Evolutionary conservation across 345 rosid genomes (phyloP).

Genomic region (Pugionium dolabratum): DNA sequence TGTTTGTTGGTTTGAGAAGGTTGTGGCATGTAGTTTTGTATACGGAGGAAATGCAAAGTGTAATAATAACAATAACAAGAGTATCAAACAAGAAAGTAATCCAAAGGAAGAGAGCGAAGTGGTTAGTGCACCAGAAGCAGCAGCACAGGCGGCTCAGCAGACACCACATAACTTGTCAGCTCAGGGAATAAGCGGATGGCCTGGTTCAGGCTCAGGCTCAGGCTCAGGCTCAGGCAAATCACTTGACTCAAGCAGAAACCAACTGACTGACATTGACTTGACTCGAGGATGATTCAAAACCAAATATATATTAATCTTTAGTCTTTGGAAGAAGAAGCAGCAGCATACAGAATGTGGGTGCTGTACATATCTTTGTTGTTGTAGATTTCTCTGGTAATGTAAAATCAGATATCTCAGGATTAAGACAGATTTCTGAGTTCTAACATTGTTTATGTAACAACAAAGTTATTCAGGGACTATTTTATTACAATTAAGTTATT

Average conservation of each 20-base stretch:
- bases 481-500: not conserved
- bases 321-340: constrained; percentile 44
- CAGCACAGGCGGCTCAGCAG: constrained; percentile 23
- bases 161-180: constrained; percentile 53
- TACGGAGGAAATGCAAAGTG: constrained; percentile 60
- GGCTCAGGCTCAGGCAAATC: constrained; percentile 39
- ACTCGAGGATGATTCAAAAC: constrained; percentile 63
- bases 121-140: constrained; percentile 44
- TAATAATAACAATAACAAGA: constrained; percentile 29
- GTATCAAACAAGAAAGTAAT: constrained; percentile 50
- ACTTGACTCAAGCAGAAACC: constrained; percentile 63
- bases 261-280: constrained; percentile 86
- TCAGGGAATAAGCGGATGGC: constrained; percentile 60
- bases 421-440: constrained; percentile 19
- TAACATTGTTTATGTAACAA: constrained; percentile 37
- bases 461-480: constrained; percentile 20
- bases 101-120: constrained; percentile 45
- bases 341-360: constrained; percentile 53
- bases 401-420: constrained; percentile 20
- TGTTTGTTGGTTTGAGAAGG: constrained; percentile 46
- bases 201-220: constrained; percentile 45
- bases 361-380: constrained; percentile 65
- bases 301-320: not conserved
- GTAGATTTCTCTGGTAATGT: constrained; percentile 43
- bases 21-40: constrained; percentile 88